Percentiles rank a stretch among this genome's conserved stretches.
These are phyloP conservation scores for Gloeopeniophorella convolvens DNA, from an alignment of 768 basidiomycete genomes.

Conservation along the genomic window DNA sequence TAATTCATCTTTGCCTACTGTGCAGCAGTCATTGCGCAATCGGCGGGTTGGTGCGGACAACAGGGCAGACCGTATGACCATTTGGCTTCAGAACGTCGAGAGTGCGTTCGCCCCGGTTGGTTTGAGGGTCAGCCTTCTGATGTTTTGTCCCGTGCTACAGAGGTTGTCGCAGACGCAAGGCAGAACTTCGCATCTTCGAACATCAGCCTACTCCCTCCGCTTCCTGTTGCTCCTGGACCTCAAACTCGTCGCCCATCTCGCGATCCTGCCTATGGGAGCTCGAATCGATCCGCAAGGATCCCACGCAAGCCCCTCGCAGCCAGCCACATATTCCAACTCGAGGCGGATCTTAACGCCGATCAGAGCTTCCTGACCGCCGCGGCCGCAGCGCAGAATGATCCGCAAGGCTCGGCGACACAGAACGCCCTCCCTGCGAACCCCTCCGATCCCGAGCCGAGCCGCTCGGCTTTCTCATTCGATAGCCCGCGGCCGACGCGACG, in stretches of 20 bases:
- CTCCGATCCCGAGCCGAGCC: constrained; percentile 22
- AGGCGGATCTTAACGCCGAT: constrained; percentile 30
- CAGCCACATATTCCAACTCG: constrained; percentile 61
- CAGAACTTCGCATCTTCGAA: constrained; percentile 58
- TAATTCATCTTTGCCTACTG: constrained; percentile 47
- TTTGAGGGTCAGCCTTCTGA: neutral
- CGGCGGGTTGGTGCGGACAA: constrained; percentile 50
- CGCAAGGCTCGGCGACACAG: constrained; percentile 2
- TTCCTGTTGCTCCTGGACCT: constrained; percentile 44
- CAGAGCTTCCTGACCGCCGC: constrained; percentile 25
- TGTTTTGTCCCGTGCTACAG: constrained; percentile 34
- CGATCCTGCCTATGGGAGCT: constrained; percentile 39
- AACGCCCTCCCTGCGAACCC: constrained; percentile 24
- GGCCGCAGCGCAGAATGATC: neutral
- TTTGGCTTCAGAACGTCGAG: constrained; percentile 81
- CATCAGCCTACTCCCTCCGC: constrained; percentile 46
- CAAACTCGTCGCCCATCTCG: constrained; percentile 32
- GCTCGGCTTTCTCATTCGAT: constrained; percentile 18
- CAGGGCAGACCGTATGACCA: constrained; percentile 59
- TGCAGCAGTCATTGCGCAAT: constrained; percentile 46
- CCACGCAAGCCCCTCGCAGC: constrained; percentile 59
- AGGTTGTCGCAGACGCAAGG: constrained; percentile 75
- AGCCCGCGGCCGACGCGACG: constrained; percentile 37
- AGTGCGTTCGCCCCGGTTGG: constrained; percentile 41
- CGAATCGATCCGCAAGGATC: constrained; percentile 44